Evolutionary conservation across 116 monocot genomes (phyloP).

Genomic region (Iris pallida): DNA sequence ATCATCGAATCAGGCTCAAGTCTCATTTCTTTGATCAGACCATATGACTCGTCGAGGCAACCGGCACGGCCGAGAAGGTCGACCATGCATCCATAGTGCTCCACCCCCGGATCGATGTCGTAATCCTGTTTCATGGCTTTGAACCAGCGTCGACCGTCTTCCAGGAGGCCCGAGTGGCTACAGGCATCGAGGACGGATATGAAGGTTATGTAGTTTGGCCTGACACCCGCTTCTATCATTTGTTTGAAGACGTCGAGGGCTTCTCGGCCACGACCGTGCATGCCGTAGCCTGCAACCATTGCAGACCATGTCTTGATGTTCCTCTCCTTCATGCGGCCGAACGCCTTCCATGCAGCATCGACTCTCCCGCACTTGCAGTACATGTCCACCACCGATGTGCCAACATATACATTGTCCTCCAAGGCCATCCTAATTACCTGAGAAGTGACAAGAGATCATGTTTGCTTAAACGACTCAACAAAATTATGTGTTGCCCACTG

Average conservation of each 20-base stretch:
- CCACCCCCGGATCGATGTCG: conserved; percentile 60
- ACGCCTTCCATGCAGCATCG: conserved; percentile 55
- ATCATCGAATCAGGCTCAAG: conserved; percentile 59
- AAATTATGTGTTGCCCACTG: too few species aligned
- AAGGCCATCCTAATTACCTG: conserved; percentile 71
- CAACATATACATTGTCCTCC: conserved; percentile 69
- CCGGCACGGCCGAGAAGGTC: conserved; percentile 84
- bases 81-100: conserved; percentile 89
- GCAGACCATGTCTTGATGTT: conserved; percentile 84
- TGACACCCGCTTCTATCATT: conserved; percentile 50
- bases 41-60: conserved; percentile 59
- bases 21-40: conserved; percentile 64
- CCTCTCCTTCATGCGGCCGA: conserved; percentile 49
- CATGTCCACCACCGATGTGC: conserved; percentile 78
- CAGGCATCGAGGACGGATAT: conserved; percentile 78
- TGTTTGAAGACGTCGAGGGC: conserved; percentile 68
- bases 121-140: conserved; percentile 50
- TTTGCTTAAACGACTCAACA: too few species aligned
- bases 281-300: conserved; percentile 81
- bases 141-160: conserved; percentile 70
- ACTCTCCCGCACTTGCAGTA: conserved; percentile 89
- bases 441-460: background rate
- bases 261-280: conserved; percentile 63
- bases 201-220: conserved; percentile 75
- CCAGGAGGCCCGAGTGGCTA: conserved; percentile 72